These are phyloP conservation scores for Xylariales sp. DNA, from an alignment of 2,329 filamentous ascomycete species.

Conservation along the genomic window DNA sequence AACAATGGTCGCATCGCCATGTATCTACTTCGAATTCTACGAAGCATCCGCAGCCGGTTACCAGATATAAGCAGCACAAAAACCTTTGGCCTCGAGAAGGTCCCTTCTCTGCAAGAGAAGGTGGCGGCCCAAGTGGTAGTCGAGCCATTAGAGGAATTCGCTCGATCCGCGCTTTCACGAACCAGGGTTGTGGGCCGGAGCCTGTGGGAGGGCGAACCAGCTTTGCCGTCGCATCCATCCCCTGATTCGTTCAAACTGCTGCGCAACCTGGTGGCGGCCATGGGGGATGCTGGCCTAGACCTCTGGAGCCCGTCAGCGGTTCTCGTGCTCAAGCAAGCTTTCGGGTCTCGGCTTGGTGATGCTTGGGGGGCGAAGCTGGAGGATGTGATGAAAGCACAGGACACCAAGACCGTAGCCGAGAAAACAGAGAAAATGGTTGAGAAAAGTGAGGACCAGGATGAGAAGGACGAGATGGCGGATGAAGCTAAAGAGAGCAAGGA, in stretches of 20 bases:
- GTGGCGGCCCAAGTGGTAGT: slow-evolving; percentile 52
- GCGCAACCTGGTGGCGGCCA: slow-evolving; percentile 57
- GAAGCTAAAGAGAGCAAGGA: slow-evolving; percentile 10
- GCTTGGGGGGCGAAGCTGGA: slow-evolving; percentile 35
- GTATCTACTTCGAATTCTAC: slow-evolving; percentile 69
- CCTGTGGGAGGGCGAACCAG: slow-evolving; percentile 77
- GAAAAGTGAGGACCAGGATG: slow-evolving; percentile 8
- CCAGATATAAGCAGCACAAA: slow-evolving; percentile 47
- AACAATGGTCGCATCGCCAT: slow-evolving; percentile 50
- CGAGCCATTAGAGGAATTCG: slow-evolving; percentile 44
- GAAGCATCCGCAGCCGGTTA: slow-evolving; percentile 67
- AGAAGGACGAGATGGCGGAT: slow-evolving; percentile 10
- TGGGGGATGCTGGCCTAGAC: slow-evolving; percentile 70
- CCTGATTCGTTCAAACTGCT: slow-evolving; percentile 70
- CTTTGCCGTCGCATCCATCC: slow-evolving; percentile 75
- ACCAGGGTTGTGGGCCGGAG: slow-evolving; percentile 55
- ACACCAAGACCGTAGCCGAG: slow-evolving; percentile 12
- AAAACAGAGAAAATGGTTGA: slow-evolving; percentile 10
- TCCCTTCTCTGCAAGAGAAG: slow-evolving; percentile 60
- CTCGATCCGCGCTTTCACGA: slow-evolving; percentile 33
- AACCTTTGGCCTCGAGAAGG: slow-evolving; percentile 54
- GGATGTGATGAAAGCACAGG: not conserved
- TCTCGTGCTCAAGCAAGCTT: slow-evolving; percentile 52
- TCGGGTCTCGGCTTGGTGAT: slow-evolving; percentile 47
- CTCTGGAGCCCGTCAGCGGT: slow-evolving; percentile 75